Base-by-base conservation (phyloP, 306 rosid species). In the Luffa acutangula region DNA sequence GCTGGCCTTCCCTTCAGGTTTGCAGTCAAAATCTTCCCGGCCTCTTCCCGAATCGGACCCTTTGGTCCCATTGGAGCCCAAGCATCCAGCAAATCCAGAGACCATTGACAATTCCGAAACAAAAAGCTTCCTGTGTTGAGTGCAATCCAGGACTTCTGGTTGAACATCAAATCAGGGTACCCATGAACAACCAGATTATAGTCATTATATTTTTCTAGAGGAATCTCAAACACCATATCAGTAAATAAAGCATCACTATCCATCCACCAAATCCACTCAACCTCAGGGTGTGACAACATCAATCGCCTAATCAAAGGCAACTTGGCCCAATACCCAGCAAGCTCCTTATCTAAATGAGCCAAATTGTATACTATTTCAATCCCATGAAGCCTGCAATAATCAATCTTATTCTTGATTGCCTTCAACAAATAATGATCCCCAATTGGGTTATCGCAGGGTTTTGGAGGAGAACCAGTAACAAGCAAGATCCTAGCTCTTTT, bases 201-300 rank as follows among this genome's bases (percentile, higher is more conserved):
- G 0, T 81, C 76, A 45, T 82, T 80, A 80, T 95, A 95, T 91
- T 91, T 95, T 0, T 79, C 56, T 48, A 90, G 63, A 0, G 99
- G 99, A 75, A 95, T 86, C 82, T 95, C 88, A 59, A 93, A 95
- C 25, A 93, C 91, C 96, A 95, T 91, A 37, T 95, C 99, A 3
- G 99, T 95, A 57, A 95, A 95, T 65, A 95, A 83, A 0, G 99
- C 99, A 89, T 95, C 99, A 81, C 99, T 95, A 20, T 95, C 99
- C 99, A 95, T 91, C 99, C 99, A 95, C 99, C 99, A 95, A 86
- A 95, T 95, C 98, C 98, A 95, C 82, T 95, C 97, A 3, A 95
- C 98, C 78, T 95, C 98, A 0, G 97, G 97, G 51, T 95, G 99
- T 2, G 99, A 93, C 82, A 95, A 56, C 99, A 93, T 95, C 82